Evolutionary conservation across 2,329 filamentous ascomycete species (phyloP), one percentile per base, ranked within the genome.

Genomic region (Paecilomyces sp.): DNA sequence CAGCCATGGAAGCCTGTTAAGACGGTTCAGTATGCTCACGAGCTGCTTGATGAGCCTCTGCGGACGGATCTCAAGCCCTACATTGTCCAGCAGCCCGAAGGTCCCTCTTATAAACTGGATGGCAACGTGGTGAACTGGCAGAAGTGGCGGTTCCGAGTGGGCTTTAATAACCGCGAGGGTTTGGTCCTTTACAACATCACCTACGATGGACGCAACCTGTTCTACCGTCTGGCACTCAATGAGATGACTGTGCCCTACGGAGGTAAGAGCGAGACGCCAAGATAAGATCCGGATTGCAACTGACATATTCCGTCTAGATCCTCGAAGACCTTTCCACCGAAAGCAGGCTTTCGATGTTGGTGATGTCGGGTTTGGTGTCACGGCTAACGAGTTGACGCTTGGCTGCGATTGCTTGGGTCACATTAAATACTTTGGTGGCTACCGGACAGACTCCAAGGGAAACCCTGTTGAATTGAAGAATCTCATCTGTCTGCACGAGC

Each of bases 271-370:
- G 3, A 30, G 12, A n/a, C 11, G 11, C n/a, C 54, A 54, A 54
- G 31, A 53, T 34, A 58, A 33, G 18, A 18, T 15, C 7, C 24
- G 18, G 15, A 15, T 25, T 64, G 47, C 60, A 58, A 59, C 51
- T 65, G 47, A 80, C 81, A 5, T 84, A 85, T 65, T 80, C 41
- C 13, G 2, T 47, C 2, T 81, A 57, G 87, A 90, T 66, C 87
- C 87, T 4, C 81, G 87, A 3, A 81, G 84, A 56, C 87, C 87
- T 2, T 89, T 81, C 71, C 85, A 88, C 74, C 86, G 86, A 71
- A 89, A 89, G 71, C 81, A 85, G 5, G 87, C 87, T 0, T 89
- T 89, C 64, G 87, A 90, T 70, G 79, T 89, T 25, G 87, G 87
- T 33, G 87, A 90, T 69, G 85, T 80, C 41, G 82, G 86, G 33